These are phyloP conservation scores for Cystoderma amianthinum DNA, from an alignment of 768 basidiomycete species.

Conservation along the genomic window DNA sequence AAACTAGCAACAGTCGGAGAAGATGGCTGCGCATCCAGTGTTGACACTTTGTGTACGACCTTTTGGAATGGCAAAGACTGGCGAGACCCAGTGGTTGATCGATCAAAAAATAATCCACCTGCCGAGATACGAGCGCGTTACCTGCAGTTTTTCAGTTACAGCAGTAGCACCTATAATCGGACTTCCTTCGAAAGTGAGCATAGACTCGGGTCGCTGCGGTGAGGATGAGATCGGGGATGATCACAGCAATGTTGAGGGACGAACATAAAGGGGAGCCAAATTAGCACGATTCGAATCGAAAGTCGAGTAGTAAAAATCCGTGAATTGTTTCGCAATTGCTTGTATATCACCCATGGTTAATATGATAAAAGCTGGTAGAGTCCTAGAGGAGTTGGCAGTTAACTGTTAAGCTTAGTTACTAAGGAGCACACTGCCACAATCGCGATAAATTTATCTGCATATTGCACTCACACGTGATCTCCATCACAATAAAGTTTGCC, in stretches of 20 bases:
- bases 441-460: background rate
- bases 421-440: background rate
- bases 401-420: no score
- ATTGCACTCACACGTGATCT: background rate
- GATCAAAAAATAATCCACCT: no score
- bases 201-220: conserved; percentile 67
- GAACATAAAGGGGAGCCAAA: conserved; percentile 71
- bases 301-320: conserved; percentile 73
- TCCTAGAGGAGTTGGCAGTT: no score
- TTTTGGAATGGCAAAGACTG: conserved; percentile 78
- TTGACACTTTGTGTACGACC: conserved; percentile 76
- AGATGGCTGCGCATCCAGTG: conserved; percentile 87
- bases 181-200: conserved; percentile 76
- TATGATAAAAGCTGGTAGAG: no score
- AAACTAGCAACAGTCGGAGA: conserved; percentile 44
- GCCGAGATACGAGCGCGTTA: no score
- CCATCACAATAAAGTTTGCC: background rate
- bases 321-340: conserved; percentile 71
- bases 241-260: conserved; percentile 21
- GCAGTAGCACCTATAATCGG: conserved; percentile 43
- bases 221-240: conserved; percentile 13
- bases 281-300: conserved; percentile 60
- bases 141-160: conserved; percentile 76
- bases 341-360: conserved; percentile 66
- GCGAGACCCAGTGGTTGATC: no score